Conservation (phyloP, 768 basidiomycete species). For the Sarcomyxa edulis region DNA sequence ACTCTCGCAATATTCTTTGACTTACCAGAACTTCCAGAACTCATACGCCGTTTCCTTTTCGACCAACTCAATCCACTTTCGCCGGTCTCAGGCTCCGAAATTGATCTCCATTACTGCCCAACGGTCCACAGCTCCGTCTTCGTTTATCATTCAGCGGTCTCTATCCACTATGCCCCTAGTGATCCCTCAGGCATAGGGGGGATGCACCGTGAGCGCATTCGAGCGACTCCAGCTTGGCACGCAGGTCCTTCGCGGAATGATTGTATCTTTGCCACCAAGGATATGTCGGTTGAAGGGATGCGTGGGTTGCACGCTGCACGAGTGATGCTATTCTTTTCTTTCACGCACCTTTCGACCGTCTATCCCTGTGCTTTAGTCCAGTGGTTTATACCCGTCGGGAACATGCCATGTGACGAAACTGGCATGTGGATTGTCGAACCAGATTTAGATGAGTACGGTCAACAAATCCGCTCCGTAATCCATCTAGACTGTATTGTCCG, state of each 20-base stretch:
- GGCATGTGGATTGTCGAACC: conserved; percentile 19
- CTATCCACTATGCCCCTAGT: conserved; percentile 21
- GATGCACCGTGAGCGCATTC: conserved; percentile 21
- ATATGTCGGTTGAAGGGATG: conserved; percentile 9
- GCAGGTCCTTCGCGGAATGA: conserved; percentile 14
- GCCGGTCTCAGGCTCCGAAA: conserved; percentile 1
- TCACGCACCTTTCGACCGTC: conserved; percentile 9
- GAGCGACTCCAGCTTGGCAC: conserved; percentile 16
- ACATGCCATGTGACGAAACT: conserved; percentile 14
- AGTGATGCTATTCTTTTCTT: conserved; percentile 18
- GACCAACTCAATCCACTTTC: conserved; percentile 14
- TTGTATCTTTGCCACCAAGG: conserved; percentile 16
- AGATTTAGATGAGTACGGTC: conserved; percentile 6
- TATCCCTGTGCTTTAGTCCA: conserved; percentile 23
- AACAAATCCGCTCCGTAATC: conserved; percentile 12
- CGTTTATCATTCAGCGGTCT: conserved; percentile 12
- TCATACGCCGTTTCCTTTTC: conserved; percentile 21
- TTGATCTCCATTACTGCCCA: conserved; percentile 14
- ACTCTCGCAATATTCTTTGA: conserved; percentile 11
- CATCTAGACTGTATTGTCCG: conserved; percentile 23
- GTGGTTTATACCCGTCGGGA: conserved; percentile 15
- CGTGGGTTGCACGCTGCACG: conserved; percentile 17
- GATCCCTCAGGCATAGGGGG: conserved; percentile 20
- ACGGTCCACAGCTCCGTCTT: conserved; percentile 10
- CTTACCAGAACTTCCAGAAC: conserved; percentile 14